Percentiles rank a stretch among this genome's conserved stretches.
phyloP scores from a whole-genome alignment of 441 rosid species.

The Euphorbia celastroides region DNA sequence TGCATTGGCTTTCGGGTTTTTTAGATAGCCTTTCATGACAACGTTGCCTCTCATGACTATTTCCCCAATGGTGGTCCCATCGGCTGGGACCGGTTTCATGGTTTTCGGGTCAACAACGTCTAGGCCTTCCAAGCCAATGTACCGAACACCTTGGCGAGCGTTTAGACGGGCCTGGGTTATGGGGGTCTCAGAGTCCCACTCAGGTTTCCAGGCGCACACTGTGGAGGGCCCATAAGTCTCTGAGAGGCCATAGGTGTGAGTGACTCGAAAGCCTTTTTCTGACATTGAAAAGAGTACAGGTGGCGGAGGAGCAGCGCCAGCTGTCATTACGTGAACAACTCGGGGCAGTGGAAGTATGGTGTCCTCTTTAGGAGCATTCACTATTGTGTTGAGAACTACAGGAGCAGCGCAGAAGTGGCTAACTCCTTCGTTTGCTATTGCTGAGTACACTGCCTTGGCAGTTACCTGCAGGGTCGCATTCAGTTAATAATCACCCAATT shows the following conservation, averaged over 20 bases:
- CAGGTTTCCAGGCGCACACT: constrained; percentile 85
- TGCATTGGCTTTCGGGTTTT: constrained; percentile 70
- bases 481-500: background rate
- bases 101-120: constrained; percentile 63
- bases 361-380: constrained; percentile 64
- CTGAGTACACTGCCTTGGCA: constrained; percentile 77
- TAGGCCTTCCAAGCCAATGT: constrained; percentile 58
- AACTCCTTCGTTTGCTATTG: constrained; percentile 63
- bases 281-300: constrained; percentile 66
- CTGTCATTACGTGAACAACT: constrained; percentile 70
- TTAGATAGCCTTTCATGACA: constrained; percentile 87
- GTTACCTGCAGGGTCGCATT: constrained; percentile 44
- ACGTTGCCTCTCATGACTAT: constrained; percentile 71
- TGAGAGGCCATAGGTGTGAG: constrained; percentile 87
- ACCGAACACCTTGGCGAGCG: constrained; percentile 91
- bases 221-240: constrained; percentile 90
- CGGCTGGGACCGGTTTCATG: constrained; percentile 67
- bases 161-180: constrained; percentile 73
- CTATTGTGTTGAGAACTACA: constrained; percentile 69
- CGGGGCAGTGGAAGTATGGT: constrained; percentile 81
- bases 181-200: constrained; percentile 78
- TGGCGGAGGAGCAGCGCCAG: constrained; percentile 90
- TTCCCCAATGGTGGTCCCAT: constrained; percentile 81
- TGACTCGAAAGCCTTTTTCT: constrained; percentile 64
- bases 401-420: constrained; percentile 92